phyloP scores from a whole-genome alignment of 192 early-diverging fungal genomes.

The Oehlia diaphana region DNA sequence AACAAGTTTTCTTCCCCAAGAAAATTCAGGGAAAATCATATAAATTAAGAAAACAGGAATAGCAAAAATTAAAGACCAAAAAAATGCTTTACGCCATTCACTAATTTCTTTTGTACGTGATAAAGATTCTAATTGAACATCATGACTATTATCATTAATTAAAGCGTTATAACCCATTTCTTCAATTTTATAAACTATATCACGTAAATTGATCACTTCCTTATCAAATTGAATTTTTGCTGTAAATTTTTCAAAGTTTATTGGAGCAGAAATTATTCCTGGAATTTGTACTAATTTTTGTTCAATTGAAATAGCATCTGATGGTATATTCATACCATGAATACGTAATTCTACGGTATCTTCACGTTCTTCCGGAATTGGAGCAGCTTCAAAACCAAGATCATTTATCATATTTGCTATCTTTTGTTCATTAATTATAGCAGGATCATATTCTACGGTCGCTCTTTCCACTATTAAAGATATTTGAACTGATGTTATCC shows the following conservation, averaged over 20 bases:
- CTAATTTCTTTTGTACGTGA: slow-evolving; percentile 81
- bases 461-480: slow-evolving; percentile 82
- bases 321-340: slow-evolving; percentile 91
- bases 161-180: slow-evolving; percentile 77
- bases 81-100: slow-evolving; percentile 73
- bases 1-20: slow-evolving; percentile 31
- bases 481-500: slow-evolving; percentile 76
- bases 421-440: slow-evolving; percentile 38
- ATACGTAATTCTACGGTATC: slow-evolving; percentile 70
- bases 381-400: slow-evolving; percentile 70
- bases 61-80: slow-evolving; percentile 68
- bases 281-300: slow-evolving; percentile 54
- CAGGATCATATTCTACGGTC: slow-evolving; percentile 63
- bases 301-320: slow-evolving; percentile 82
- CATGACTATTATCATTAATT: slow-evolving; percentile 58
- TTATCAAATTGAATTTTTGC: slow-evolving; percentile 76
- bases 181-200: slow-evolving; percentile 82
- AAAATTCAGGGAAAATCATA: slow-evolving; percentile 70
- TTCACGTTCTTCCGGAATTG: slow-evolving; percentile 49
- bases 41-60: slow-evolving; percentile 78
- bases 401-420: slow-evolving; percentile 70
- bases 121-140: slow-evolving; percentile 85
- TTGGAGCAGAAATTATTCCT: slow-evolving; percentile 62
- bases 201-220: slow-evolving; percentile 62
- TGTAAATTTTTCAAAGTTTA: slow-evolving; percentile 75